These are phyloP conservation scores for Fusarium aywerte DNA, from an alignment of 2,329 filamentous ascomycete species.

Conservation along the genomic window DNA sequence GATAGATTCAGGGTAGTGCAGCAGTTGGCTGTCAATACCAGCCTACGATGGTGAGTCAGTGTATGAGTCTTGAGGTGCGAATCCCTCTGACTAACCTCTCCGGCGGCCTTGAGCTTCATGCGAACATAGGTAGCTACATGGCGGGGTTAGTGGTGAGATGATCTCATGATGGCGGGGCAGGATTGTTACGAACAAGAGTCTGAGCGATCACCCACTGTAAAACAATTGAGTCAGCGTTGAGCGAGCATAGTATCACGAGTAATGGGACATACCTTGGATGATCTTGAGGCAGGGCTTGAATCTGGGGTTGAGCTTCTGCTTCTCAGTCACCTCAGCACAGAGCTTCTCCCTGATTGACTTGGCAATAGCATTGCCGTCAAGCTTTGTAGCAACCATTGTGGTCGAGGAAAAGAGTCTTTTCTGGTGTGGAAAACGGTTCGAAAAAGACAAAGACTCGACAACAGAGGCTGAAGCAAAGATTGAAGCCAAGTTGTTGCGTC, in stretches of 20 bases:
- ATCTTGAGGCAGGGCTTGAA: slow-evolving; percentile 94
- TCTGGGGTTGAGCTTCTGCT: slow-evolving; percentile 83
- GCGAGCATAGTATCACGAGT: slow-evolving; percentile 8
- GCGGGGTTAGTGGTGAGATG: slow-evolving; percentile 36
- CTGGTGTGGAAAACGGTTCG: slow-evolving; percentile 17
- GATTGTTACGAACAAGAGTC: slow-evolving; percentile 76
- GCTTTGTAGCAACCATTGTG: slow-evolving; percentile 87
- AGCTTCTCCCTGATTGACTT: slow-evolving; percentile 88
- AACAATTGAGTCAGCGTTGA: slow-evolving; percentile 39
- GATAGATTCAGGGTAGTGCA: slow-evolving; percentile 84
- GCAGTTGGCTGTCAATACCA: slow-evolving; percentile 86
- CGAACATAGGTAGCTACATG: slow-evolving; percentile 90
- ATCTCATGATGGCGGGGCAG: slow-evolving; percentile 39
- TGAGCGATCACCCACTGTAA: slow-evolving; percentile 84
- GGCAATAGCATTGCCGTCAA: slow-evolving; percentile 96
- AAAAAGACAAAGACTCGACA: slow-evolving; percentile 24
- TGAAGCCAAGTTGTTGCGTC: slow-evolving; percentile 30
- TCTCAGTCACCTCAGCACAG: slow-evolving; percentile 80
- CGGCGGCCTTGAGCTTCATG: slow-evolving; percentile 98
- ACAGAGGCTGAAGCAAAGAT: slow-evolving; percentile 28
- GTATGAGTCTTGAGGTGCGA: not conserved
- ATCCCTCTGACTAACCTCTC: slow-evolving; percentile 71
- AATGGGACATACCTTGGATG: slow-evolving; percentile 77
- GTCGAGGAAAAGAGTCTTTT: slow-evolving; percentile 59
- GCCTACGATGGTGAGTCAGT: slow-evolving; percentile 63